These are phyloP conservation scores for Colletotrichum sp. DNA, from an alignment of 2,329 filamentous ascomycete species.

Conservation along the genomic window DNA sequence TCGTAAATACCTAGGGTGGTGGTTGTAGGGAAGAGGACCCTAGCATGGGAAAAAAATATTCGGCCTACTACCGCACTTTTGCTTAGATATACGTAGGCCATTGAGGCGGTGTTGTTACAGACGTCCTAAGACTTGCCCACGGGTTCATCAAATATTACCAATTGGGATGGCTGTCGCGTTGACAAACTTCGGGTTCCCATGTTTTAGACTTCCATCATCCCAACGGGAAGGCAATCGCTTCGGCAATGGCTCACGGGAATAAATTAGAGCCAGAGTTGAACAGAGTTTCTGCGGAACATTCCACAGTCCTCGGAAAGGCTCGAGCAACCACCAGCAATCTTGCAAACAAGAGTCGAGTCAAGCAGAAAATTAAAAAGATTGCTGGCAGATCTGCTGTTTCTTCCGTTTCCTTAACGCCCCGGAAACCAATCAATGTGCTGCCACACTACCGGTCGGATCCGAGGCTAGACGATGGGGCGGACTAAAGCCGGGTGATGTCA, in stretches of 20 bases:
- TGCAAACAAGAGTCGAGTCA: background rate
- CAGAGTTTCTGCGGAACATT: background rate
- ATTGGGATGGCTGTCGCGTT: background rate
- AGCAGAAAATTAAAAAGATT: background rate
- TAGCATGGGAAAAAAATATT: background rate
- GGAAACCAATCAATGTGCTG: background rate
- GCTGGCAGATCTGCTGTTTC: background rate
- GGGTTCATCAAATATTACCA: background rate
- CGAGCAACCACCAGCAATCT: background rate
- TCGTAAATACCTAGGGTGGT: background rate
- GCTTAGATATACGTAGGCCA: background rate
- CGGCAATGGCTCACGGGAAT: background rate
- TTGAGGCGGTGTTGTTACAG: constrained; percentile 10
- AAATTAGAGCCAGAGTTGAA: background rate
- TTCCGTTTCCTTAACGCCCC: background rate
- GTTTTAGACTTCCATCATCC: constrained; percentile 17
- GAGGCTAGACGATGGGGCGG: background rate
- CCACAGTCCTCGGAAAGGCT: constrained; percentile 2
- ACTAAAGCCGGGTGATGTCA: constrained; percentile 8
- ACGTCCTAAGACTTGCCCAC: background rate
- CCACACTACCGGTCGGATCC: background rate
- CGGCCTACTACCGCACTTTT: background rate
- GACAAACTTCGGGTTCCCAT: background rate
- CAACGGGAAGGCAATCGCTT: background rate
- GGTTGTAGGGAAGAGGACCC: background rate